Percentiles rank a stretch among this genome's conserved stretches.
phyloP scores from a whole-genome alignment of 768 basidiomycete species.

The Galerina marginata region DNA sequence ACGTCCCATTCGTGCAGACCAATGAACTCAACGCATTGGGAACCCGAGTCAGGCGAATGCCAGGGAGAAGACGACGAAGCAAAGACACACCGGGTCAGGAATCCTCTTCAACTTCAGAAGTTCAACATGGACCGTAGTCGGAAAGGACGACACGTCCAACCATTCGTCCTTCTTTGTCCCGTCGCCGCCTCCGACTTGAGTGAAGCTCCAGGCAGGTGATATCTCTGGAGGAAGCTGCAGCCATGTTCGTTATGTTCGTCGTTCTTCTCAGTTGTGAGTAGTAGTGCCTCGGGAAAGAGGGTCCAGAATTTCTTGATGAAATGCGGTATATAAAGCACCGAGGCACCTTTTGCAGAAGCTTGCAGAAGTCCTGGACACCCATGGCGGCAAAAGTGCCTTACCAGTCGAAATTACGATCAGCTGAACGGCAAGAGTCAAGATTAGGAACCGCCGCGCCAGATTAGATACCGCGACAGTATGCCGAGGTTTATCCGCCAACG shows the following conservation, averaged over 20 bases:
- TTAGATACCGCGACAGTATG: constrained; percentile 15
- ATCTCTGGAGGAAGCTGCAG: constrained; percentile 11
- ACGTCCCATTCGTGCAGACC: constrained; percentile 89
- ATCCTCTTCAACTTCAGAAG: constrained; percentile 75
- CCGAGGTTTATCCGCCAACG: constrained; percentile 35
- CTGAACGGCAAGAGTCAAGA: not conserved
- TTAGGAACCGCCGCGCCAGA: not conserved
- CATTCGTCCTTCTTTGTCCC: constrained; percentile 70
- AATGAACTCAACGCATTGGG: constrained; percentile 54
- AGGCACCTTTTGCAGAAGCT: constrained; percentile 7
- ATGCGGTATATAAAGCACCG: constrained; percentile 10
- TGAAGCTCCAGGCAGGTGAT: constrained; percentile 66
- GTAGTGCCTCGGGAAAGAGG: not conserved
- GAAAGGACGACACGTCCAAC: constrained; percentile 67
- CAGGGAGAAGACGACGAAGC: not conserved
- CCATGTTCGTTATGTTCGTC: constrained; percentile 5
- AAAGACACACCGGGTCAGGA: constrained; percentile 73
- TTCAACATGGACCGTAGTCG: constrained; percentile 89
- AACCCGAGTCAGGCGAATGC: not conserved
- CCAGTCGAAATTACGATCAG: constrained; percentile 11
- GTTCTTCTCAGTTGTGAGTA: not conserved
- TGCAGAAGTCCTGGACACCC: not conserved
- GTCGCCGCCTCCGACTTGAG: constrained; percentile 65
- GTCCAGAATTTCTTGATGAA: not conserved
- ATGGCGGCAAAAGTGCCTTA: not conserved